A percentile compares a stretch with the other conserved stretches of the same genome.
These are phyloP conservation scores for Calonectria crousiana DNA, from an alignment of 2,329 filamentous ascomycete species.

Conservation along the genomic window DNA sequence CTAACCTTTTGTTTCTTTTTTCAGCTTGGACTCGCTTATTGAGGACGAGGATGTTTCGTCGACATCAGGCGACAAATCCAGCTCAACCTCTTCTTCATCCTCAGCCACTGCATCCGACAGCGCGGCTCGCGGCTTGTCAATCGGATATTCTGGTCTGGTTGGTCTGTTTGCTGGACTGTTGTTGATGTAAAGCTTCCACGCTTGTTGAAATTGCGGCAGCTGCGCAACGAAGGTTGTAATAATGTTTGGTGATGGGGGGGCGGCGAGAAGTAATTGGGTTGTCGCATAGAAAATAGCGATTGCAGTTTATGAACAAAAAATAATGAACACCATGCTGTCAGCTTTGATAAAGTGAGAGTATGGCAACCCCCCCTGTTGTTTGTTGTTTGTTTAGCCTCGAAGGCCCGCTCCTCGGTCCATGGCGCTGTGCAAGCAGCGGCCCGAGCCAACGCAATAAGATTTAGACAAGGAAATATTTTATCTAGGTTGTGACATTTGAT, in stretches of 20 bases:
- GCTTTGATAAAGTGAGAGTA: background rate
- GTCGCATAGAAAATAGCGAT: background rate
- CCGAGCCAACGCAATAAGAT: background rate
- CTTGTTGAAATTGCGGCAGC: background rate
- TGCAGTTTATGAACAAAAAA: background rate
- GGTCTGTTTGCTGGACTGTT: conserved; percentile 14
- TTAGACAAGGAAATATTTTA: background rate
- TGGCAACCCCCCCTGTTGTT: background rate
- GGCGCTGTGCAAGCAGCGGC: background rate
- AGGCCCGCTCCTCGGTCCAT: background rate
- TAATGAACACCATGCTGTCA: background rate
- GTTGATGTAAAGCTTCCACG: conserved; percentile 1
- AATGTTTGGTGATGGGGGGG: background rate
- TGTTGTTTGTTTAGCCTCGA: background rate
- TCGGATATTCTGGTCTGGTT: background rate
- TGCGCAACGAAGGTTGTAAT: background rate
- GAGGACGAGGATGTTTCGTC: background rate
- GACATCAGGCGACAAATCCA: background rate
- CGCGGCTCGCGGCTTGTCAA: background rate
- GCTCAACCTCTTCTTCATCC: conserved; percentile 15
- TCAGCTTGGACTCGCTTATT: background rate
- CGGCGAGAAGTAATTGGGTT: background rate
- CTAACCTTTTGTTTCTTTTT: background rate
- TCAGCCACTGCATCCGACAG: background rate
- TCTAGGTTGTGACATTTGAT: background rate